Evolutionary conservation across 139 green algal species (phyloP).

Genomic region (Closterium sp.): DNA sequence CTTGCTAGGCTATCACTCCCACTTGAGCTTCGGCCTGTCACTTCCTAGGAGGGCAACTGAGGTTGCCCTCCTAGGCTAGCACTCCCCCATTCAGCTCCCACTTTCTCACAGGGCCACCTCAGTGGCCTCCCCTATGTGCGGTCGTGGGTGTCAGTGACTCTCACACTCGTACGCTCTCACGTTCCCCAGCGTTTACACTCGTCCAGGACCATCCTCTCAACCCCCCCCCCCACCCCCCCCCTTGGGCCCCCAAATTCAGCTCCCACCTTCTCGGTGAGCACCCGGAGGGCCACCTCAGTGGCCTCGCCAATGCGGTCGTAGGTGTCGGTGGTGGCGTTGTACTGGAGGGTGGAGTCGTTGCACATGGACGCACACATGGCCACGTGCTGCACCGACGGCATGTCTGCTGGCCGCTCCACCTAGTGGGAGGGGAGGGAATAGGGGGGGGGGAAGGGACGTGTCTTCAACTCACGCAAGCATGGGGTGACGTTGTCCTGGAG

Average conservation of each 20-base stretch:
- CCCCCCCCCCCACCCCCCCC: not conserved
- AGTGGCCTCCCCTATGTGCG: no score
- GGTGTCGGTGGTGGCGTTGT: constrained; percentile 45
- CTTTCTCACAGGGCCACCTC: not conserved
- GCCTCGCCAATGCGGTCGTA: constrained; percentile 57
- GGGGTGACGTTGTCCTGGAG: constrained; percentile 61
- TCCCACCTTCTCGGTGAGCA: constrained; percentile 84
- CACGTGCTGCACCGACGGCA: constrained; percentile 61
- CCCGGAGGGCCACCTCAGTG: constrained; percentile 59
- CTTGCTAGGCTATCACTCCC: no score
- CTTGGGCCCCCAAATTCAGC: not conserved
- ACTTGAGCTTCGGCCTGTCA: no score
- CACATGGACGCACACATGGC: constrained; percentile 70
- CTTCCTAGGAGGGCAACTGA: no score
- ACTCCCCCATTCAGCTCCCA: no score
- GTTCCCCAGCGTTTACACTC: not conserved
- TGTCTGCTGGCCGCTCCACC: constrained; percentile 60
- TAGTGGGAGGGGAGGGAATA: not conserved
- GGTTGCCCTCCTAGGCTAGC: no score
- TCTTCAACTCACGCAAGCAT: not conserved
- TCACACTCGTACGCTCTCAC: no score
- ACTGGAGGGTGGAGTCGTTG: constrained; percentile 80
- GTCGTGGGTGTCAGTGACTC: no score
- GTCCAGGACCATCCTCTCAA: not conserved
- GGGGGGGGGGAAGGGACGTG: not conserved